These are phyloP conservation scores for Calonectria ilicicola DNA, from an alignment of 2,329 filamentous ascomycete genomes.

Conservation along the genomic window DNA sequence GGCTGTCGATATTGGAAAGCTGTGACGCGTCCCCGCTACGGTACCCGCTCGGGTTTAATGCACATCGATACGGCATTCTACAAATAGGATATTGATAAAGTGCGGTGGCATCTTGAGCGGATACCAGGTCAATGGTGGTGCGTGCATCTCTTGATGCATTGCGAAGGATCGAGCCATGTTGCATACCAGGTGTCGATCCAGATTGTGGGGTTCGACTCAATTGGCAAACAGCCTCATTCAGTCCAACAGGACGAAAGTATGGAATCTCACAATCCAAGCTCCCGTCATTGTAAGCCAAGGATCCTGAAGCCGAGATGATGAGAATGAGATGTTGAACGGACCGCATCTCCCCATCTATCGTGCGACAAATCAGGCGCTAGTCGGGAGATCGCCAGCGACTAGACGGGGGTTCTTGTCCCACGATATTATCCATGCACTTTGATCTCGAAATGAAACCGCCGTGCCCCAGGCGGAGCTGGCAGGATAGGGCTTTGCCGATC, in stretches of 20 bases:
- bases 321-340: conserved; percentile 2
- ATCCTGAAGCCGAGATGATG: not conserved
- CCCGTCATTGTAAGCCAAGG: not conserved
- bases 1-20: not conserved
- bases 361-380: conserved; percentile 22
- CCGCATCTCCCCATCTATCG: conserved; percentile 18
- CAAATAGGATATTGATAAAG: not conserved
- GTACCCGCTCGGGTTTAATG: not conserved
- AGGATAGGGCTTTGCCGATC: not conserved
- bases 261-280: not conserved
- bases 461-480: conserved; percentile 14
- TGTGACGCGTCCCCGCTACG: not conserved
- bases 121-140: not conserved
- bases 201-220: conserved; percentile 5
- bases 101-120: not conserved
- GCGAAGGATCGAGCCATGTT: conserved; percentile 19
- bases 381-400: conserved; percentile 27
- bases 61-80: not conserved
- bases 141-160: conserved; percentile 19
- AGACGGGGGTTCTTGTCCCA: conserved; percentile 26
- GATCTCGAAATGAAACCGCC: conserved; percentile 36
- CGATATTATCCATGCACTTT: conserved; percentile 21
- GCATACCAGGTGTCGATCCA: conserved; percentile 3
- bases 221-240: not conserved
- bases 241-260: not conserved